Evolutionary conservation across 768 basidiomycete species (phyloP).

Genomic region (Panaeolus cyanescens): DNA sequence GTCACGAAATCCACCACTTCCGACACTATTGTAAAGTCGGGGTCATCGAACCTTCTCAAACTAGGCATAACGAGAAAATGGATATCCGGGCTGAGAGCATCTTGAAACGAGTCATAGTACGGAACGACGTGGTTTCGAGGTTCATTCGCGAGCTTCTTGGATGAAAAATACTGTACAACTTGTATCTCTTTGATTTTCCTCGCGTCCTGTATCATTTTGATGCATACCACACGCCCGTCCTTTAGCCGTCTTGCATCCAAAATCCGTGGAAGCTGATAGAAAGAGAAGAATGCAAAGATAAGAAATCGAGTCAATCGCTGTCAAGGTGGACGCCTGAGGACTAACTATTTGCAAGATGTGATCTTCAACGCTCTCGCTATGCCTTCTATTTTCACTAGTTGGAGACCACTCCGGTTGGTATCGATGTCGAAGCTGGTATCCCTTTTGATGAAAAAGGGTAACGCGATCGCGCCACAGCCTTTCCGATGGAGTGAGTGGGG

Average conservation of each 20-base stretch:
- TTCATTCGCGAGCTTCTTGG: conserved; percentile 18
- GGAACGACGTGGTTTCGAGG: conserved; percentile 27
- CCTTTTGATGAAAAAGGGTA: conserved; percentile 22
- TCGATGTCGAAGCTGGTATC: conserved; percentile 27
- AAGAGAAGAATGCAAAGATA: background rate
- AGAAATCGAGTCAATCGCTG: background rate
- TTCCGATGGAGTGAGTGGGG: conserved; percentile 24
- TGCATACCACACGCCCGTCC: conserved; percentile 28
- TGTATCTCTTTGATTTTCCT: conserved; percentile 22
- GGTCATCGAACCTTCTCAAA: conserved; percentile 36
- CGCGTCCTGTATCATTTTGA: conserved; percentile 27
- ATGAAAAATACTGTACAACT: conserved; percentile 25
- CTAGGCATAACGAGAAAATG: conserved; percentile 39
- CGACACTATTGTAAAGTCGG: conserved; percentile 25
- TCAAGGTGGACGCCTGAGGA: background rate
- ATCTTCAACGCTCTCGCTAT: conserved; percentile 25
- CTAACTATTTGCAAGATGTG: conserved; percentile 28
- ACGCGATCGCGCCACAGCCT: conserved; percentile 29
- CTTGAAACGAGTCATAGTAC: conserved; percentile 22
- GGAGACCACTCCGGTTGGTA: conserved; percentile 28
- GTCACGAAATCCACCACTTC: conserved; percentile 34
- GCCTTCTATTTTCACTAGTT: conserved; percentile 21
- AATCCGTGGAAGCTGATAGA: conserved; percentile 24
- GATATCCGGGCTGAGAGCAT: conserved; percentile 18
- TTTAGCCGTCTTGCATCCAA: conserved; percentile 25